Conservation (phyloP, 148 eudicot species). For the Polygonum aviculare region DNA sequence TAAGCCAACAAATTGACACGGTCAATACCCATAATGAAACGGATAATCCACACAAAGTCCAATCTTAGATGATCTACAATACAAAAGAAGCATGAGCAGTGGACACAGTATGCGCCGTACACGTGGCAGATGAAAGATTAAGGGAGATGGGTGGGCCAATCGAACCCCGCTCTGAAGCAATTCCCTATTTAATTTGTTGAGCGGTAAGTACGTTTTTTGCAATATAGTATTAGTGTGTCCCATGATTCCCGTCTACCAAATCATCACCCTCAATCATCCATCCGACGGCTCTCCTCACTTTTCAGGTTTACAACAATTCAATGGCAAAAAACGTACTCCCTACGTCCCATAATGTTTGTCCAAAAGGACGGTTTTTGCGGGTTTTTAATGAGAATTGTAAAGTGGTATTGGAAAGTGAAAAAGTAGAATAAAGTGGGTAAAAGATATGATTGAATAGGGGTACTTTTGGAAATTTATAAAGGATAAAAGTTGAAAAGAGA, state of each 20-base stretch:
- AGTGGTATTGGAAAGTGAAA: no score
- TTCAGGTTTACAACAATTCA: not conserved
- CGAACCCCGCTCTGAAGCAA: not conserved
- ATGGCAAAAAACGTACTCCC: not conserved
- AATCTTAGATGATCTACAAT: no score
- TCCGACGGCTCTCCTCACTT: slow-evolving; percentile 2
- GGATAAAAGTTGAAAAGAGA: no score
- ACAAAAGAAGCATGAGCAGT: not conserved
- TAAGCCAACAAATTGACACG: no score
- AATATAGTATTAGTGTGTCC: not conserved
- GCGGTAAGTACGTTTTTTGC: not conserved
- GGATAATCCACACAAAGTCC: no score
- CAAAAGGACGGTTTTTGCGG: no score
- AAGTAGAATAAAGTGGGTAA: no score
- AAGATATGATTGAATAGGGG: no score
- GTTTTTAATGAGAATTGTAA: no score
- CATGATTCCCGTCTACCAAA: not conserved
- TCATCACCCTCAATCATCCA: not conserved
- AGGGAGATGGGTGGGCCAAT: not conserved
- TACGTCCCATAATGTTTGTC: no score
- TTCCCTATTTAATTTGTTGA: not conserved
- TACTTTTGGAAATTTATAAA: no score
- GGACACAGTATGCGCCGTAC: not conserved
- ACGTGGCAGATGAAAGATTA: not conserved
- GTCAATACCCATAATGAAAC: no score